These are phyloP conservation scores for Paraurostyla sp. DNA, from an alignment of 73 alveolate genomes.

Conservation along the genomic window DNA sequence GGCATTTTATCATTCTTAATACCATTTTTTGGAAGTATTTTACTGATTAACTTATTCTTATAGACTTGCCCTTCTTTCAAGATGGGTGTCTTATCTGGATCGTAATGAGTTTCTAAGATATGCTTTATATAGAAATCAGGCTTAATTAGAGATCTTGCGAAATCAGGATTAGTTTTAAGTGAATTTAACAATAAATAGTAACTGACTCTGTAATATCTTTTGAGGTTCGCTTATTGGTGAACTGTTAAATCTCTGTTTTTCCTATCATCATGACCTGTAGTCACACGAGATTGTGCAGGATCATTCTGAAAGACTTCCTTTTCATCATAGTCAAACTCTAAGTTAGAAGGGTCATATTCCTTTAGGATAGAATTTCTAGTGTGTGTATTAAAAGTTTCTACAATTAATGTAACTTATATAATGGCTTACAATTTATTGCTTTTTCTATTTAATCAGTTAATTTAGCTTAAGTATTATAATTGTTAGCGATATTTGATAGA, in stretches of 20 bases:
- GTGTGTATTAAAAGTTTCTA: neutral
- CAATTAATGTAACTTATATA: neutral
- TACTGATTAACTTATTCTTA: neutral
- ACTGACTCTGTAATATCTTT: slow-evolving; percentile 28
- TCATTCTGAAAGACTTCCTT: neutral
- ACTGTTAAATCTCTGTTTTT: neutral
- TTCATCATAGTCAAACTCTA: neutral
- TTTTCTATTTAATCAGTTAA: neutral
- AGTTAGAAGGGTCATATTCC: slow-evolving; percentile 22
- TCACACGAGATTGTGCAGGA: slow-evolving; percentile 21
- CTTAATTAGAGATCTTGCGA: slow-evolving; percentile 31
- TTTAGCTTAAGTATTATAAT: too few relatives aligned
- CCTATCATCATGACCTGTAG: slow-evolving; percentile 19
- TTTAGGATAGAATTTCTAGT: slow-evolving; percentile 2
- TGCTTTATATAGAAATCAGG: slow-evolving; percentile 37
- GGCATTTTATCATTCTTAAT: neutral
- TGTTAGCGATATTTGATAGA: too few relatives aligned
- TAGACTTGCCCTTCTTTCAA: slow-evolving; percentile 27
- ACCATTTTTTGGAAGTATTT: slow-evolving; percentile 18
- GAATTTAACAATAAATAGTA: slow-evolving; percentile 14
- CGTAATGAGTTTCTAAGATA: slow-evolving; percentile 16
- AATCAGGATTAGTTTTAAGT: slow-evolving; percentile 38
- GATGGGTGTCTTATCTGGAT: slow-evolving; percentile 14
- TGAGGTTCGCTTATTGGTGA: neutral
- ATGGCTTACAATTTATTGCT: neutral